Base-by-base conservation (phyloP, 2,329 filamentous ascomycete species). In the Aspergillus spinulosporus region DNA sequence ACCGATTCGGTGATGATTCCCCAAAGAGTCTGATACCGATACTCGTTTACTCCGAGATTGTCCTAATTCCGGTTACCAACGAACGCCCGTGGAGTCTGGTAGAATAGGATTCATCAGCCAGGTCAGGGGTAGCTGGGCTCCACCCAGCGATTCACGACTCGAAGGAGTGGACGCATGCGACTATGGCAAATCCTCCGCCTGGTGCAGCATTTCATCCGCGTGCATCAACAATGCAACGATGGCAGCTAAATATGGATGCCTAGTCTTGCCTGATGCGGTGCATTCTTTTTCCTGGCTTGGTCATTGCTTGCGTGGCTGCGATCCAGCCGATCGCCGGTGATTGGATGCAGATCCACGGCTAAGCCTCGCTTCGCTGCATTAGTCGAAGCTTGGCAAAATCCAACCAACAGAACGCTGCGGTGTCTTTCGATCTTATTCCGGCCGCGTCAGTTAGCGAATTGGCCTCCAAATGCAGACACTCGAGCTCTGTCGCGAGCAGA, bases 351-450 rank as follows among this genome's bases (percentile, higher is more conserved):
- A 26, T 12, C 5, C 9, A 6, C 15, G 39, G 51, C 56, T 57
- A 60, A 62, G 60, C 56, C 58, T 52, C 55, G 32, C 42, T 42
- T 54, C 48, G 52, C 58, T 57, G 59, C 57, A 60, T 59, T 63
- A 62, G 61, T 53, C 40, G 37, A 64, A 64, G 62, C 62, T 64
- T 64, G 62, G 59, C 62, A 11, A 28, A 46, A 3, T 3, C 3
- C 3, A 8, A 3, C 60, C 62, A 62, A 54, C 58, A 8, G 47
- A 14, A 15, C 39, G n/a, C 39, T 42, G 14, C 5, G 39, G 6
- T 14, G 28, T 40, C 14, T n/a, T 46, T 49, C 31, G 44, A 36
- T 29, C 44, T 34, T 49, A 14, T 28, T 57, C 39, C 54, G 61
- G 61, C 61, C 60, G 58, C 61, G 60, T 62, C 61, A 63, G 21